These are phyloP conservation scores for Fusarium acutatum DNA, from an alignment of 2,329 filamentous ascomycete genomes.

Conservation along the genomic window DNA sequence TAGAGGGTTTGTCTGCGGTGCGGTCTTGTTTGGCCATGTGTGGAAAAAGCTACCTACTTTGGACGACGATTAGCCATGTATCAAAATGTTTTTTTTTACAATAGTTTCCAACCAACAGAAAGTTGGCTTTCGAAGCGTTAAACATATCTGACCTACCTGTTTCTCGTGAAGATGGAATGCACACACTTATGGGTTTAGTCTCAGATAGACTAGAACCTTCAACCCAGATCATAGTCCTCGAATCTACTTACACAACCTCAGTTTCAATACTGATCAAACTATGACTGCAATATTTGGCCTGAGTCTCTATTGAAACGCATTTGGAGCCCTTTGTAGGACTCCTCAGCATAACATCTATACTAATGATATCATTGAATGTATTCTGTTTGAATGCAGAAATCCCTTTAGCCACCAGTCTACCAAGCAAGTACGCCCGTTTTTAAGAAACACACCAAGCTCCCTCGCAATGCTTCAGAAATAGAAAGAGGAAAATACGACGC, in stretches of 20 bases:
- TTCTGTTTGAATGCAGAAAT: constrained; percentile 11
- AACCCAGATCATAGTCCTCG: background rate
- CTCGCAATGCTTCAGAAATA: constrained; percentile 39
- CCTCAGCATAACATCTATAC: constrained; percentile 17
- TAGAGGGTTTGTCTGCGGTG: constrained; percentile 39
- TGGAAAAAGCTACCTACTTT: constrained; percentile 40
- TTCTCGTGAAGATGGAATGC: background rate
- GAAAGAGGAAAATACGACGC: constrained; percentile 6
- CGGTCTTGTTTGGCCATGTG: constrained; percentile 38
- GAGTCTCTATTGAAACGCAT: constrained; percentile 7
- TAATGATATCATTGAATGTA: constrained; percentile 14
- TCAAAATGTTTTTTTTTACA: constrained; percentile 38
- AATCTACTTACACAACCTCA: background rate
- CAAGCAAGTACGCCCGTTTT: constrained; percentile 33
- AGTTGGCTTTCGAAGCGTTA: constrained; percentile 32
- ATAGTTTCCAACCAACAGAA: constrained; percentile 34
- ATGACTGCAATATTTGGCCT: background rate
- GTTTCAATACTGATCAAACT: background rate
- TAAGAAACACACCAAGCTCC: constrained; percentile 40
- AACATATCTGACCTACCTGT: background rate
- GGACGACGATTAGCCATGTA: constrained; percentile 43
- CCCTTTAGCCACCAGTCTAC: constrained; percentile 23
- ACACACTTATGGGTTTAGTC: background rate
- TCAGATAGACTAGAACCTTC: background rate
- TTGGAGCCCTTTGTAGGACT: background rate